Conservation (phyloP, 768 basidiomycete species). For the Dendrothele bispora region DNA sequence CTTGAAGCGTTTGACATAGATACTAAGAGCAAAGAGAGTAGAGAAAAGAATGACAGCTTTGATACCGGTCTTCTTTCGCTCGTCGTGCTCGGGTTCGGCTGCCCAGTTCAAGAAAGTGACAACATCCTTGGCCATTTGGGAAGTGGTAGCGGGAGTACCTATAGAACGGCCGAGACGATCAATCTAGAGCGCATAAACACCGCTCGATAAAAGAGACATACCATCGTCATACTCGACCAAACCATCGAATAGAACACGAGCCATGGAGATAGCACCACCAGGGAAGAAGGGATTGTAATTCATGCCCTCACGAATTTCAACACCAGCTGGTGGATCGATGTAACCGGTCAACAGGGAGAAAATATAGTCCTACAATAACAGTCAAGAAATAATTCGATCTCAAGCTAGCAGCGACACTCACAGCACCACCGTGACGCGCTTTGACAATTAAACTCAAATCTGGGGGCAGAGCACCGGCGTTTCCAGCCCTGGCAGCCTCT, state of each 20-base stretch:
- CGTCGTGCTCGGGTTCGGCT: conserved; percentile 96
- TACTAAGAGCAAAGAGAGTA: conserved; percentile 70
- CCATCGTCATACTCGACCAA: conserved; percentile 97
- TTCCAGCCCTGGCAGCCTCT: conserved; percentile 92
- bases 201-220: conserved; percentile 29
- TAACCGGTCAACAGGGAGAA: conserved; percentile 97
- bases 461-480: conserved; percentile 94
- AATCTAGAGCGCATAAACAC: neutral
- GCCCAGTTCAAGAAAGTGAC: conserved; percentile 95
- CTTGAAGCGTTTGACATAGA: conserved; percentile 96
- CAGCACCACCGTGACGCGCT: conserved; percentile 95
- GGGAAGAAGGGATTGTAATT: conserved; percentile 99
- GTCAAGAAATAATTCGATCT: neutral
- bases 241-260: conserved; percentile 92
- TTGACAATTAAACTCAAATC: conserved; percentile 97
- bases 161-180: neutral
- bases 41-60: conserved; percentile 96
- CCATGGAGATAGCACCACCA: conserved; percentile 98
- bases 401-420: conserved; percentile 41
- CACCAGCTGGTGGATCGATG: conserved; percentile 92
- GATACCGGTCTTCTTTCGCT: conserved; percentile 94
- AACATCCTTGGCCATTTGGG: conserved; percentile 99
- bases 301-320: conserved; percentile 95
- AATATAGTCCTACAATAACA: conserved; percentile 77
- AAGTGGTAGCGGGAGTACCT: conserved; percentile 95